Evolutionary conservation across 1,139 yeast genomes (phyloP).

Genomic region (Taphrina confusa): DNA sequence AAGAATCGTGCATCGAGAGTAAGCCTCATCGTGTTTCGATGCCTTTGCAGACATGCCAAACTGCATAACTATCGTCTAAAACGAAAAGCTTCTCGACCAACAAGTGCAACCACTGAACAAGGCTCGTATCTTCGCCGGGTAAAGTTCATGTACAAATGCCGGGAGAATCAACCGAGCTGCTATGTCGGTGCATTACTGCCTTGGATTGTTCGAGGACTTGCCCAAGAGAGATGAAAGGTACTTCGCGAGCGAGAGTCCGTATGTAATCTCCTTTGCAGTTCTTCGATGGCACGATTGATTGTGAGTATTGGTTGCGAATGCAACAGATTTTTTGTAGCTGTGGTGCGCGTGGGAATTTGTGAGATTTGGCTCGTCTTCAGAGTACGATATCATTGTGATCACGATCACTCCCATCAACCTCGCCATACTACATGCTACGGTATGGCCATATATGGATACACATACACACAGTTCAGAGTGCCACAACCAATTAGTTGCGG

Average conservation of each 20-base stretch:
- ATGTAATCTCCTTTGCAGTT: slow-evolving; percentile 28
- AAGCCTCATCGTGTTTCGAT: slow-evolving; percentile 26
- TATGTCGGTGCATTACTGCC: slow-evolving; percentile 31
- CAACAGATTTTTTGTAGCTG: too few relatives aligned
- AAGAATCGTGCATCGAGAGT: slow-evolving; percentile 24
- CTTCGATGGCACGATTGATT: slow-evolving; percentile 25
- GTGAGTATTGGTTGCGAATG: not conserved
- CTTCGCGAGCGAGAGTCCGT: slow-evolving; percentile 1
- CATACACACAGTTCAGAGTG: too few relatives aligned
- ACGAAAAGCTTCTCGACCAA: slow-evolving; percentile 17
- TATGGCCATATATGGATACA: too few relatives aligned
- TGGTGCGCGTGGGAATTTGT: too few relatives aligned
- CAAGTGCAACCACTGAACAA: slow-evolving; percentile 10
- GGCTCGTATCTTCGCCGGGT: slow-evolving; percentile 31
- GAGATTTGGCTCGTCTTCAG: too few relatives aligned
- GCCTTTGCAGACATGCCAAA: not conserved
- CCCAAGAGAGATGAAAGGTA: slow-evolving; percentile 13
- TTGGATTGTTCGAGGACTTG: slow-evolving; percentile 25
- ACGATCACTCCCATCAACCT: too few relatives aligned
- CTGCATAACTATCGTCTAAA: slow-evolving; percentile 29
- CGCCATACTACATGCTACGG: too few relatives aligned
- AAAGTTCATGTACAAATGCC: slow-evolving; percentile 3
- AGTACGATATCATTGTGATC: too few relatives aligned
- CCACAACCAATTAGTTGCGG: too few relatives aligned
- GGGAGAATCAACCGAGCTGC: slow-evolving; percentile 27